Base-by-base conservation (phyloP, 805 yeast genomes). In the Teunomyces funiuensis region DNA sequence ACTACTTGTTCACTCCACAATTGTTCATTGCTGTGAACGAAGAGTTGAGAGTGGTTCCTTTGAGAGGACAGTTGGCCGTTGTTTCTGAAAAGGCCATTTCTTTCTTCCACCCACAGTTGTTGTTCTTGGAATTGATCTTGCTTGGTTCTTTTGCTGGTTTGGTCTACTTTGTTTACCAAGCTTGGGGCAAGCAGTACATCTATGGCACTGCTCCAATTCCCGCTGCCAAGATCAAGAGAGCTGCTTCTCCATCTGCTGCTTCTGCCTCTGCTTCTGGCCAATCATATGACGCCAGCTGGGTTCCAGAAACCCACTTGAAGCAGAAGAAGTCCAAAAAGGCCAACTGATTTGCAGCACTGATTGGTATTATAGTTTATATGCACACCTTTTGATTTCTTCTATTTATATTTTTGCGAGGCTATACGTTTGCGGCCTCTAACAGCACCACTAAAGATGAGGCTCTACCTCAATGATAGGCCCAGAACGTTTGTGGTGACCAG, bases 81-180 rank as follows among this genome's bases (percentile, higher is more conserved):
- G 76, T 89, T 42, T 62, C 62, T 8, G 96, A 88, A 53, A 76
- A 75, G 27, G 75, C 82, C 42, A 68, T 89, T 52, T 83, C 95
- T 0, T 49, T 82, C 40, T 81, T 83, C 65, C 79, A 85, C 58
- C 93, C 90, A 10, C 80, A 82, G 62, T 76, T 88, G 55, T 57
- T 88, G 44, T 60, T 85, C 26, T 75, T 85, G 49, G 84, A 81
- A 57, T 39, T 79, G 11, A 50, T 85, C 18, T 63, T 87, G 43
- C 51, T 69, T 3, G 52, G 44, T 6, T 28, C 39, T 7, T 20
- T 49, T 16, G 55, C 43, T 3, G 46, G 40, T 7, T 28, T 41
- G 30, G 41, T 29, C 33, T 84, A 81, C 61, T 58, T 68, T 46
- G 58, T 61, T 26, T 75, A 74, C 61, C 56, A 54, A 30, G 51